Evolutionary conservation across 2,329 filamentous ascomycete species (phyloP).

Genomic region (Ophiocordyceps australis): DNA sequence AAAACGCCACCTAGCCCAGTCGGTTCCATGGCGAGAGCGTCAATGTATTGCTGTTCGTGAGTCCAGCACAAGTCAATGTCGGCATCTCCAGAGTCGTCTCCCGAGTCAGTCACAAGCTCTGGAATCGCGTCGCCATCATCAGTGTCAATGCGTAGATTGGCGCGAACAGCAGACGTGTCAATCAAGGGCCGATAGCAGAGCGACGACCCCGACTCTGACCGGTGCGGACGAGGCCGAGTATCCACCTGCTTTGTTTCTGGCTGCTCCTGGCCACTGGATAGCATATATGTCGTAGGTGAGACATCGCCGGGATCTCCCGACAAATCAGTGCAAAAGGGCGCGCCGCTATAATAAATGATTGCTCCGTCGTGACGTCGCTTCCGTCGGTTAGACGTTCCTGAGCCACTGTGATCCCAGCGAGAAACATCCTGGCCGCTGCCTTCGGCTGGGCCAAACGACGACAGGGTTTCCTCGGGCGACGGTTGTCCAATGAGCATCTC

Average conservation of each 20-base stretch:
- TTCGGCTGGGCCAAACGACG: constrained; percentile 26
- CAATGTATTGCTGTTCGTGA: constrained; percentile 17
- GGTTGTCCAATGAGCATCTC: constrained; percentile 26
- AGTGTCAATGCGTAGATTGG: constrained; percentile 4
- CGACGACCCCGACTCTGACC: constrained; percentile 32
- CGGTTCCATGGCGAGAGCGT: constrained; percentile 26
- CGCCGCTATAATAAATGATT: constrained; percentile 70
- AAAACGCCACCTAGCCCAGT: constrained; percentile 40
- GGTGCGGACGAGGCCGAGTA: constrained; percentile 10
- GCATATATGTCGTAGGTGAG: constrained; percentile 28
- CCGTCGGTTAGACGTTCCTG: constrained; percentile 25
- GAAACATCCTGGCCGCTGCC: constrained; percentile 30
- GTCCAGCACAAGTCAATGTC: constrained; percentile 30
- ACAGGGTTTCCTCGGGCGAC: constrained; percentile 28
- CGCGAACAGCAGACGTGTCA: constrained; percentile 10
- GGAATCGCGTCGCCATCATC: constrained; percentile 8
- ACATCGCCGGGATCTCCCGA: constrained; percentile 42
- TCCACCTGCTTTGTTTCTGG: constrained; percentile 5
- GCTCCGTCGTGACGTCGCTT: constrained; percentile 48
- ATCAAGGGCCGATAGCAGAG: constrained; percentile 30
- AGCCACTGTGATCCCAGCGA: constrained; percentile 26
- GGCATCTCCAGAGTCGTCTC: constrained; percentile 16
- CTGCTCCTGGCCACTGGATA: constrained; percentile 22
- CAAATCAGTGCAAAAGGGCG: constrained; percentile 65
- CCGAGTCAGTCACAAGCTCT: constrained; percentile 14